Percentiles rank a stretch among this genome's conserved stretches.
Conservation (phyloP, 2,329 filamentous ascomycete genomes). For the Aspergillus intermedius region DNA sequence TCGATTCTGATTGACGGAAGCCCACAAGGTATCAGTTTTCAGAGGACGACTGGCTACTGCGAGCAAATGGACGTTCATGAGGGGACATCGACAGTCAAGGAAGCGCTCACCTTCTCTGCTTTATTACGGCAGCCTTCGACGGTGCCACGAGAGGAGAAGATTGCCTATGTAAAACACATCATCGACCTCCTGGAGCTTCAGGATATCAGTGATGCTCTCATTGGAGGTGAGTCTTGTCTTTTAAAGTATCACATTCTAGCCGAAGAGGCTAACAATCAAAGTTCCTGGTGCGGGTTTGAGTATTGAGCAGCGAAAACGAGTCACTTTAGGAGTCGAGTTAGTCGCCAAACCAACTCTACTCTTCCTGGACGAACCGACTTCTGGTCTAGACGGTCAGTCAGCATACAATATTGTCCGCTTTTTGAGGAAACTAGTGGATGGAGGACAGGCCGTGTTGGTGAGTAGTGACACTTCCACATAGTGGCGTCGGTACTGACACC, state of each 20-base stretch:
- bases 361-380: conserved; percentile 57
- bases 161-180: conserved; percentile 59
- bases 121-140: conserved; percentile 54
- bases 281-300: conserved; percentile 52
- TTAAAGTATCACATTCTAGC: background rate
- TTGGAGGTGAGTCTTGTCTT: conserved; percentile 42
- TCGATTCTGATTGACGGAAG: conserved; percentile 39
- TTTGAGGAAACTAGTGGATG: conserved; percentile 58
- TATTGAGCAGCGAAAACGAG: conserved; percentile 60
- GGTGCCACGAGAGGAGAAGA: conserved; percentile 52
- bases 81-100: conserved; percentile 55
- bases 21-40: conserved; percentile 41
- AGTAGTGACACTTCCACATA: background rate
- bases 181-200: conserved; percentile 60
- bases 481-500: conserved; percentile 1
- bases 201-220: conserved; percentile 56
- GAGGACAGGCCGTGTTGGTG: conserved; percentile 61
- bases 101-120: conserved; percentile 59
- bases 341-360: conserved; percentile 56
- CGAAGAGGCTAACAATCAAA: conserved; percentile 3
- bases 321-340: conserved; percentile 55
- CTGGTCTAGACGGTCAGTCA: conserved; percentile 60
- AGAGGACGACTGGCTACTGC: conserved; percentile 46
- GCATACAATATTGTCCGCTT: conserved; percentile 54
- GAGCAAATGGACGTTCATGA: conserved; percentile 62